Evolutionary conservation across 805 yeast species (phyloP), one percentile per base, ranked within the genome.

Genomic region (Zygosaccharomyces rouxii): DNA sequence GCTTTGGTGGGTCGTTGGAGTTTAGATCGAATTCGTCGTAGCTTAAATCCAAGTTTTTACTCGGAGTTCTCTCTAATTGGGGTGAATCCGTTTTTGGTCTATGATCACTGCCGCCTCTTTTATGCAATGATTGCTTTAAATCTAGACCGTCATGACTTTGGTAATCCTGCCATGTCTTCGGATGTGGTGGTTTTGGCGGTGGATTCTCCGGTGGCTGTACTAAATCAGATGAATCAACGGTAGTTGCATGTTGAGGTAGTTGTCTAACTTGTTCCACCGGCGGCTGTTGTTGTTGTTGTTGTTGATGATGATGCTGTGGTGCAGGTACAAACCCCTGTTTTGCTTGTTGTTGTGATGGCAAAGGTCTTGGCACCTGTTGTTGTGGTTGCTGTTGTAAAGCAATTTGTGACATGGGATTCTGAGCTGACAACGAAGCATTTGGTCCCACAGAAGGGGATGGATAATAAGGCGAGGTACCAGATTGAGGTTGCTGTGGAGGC

Each of bases 21-120:
- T 56, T 51, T 5, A 57, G 39, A 39, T 57, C 53, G 54, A 54
- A 49, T 41, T 58, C 62, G 41, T 58, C 54, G 42, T 51, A 44
- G 28, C 53, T 57, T 21, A 58, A 26, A 42, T 58, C 53, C 7
- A 58, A 38, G 35, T 44, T 47, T 38, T 40, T 46, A 23, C 29
- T 35, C n/a, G 49, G 25, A 10, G 45, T 38, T 23, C 28, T 45
- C 26, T 41, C 38, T 7, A 38, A 13, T n/a, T 18, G 14, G 3
- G 47, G 37, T 3, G 38, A 18, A 3, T 28, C 25, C 2, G 29
- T 13, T 18, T 22, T 33, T 10, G 44, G 19, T 13, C 26, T 35
- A 3, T 42, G 39, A 10, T 35, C 37, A 9, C 37, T 33, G 10
- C 37, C 37, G 14, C 37, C 37, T 33, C 37, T 33, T 33, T 7